Conservation (phyloP, 2,329 filamentous ascomycete genomes). For the Hypoxylon sp. region DNA sequence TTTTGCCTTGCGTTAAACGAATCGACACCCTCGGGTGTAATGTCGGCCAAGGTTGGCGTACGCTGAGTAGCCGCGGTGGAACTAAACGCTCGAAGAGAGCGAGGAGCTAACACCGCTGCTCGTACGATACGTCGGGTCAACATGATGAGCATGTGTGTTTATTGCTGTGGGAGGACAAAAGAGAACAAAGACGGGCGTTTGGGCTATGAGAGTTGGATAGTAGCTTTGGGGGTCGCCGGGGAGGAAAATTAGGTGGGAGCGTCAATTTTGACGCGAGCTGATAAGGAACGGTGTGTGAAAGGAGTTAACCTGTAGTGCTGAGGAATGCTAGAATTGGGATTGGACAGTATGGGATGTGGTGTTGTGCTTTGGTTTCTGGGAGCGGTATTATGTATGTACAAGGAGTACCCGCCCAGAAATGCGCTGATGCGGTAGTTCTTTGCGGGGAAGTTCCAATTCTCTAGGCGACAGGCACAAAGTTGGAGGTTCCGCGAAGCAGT, state of each 20-base stretch:
- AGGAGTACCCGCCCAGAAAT: slow-evolving; percentile 27
- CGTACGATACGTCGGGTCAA: slow-evolving; percentile 67
- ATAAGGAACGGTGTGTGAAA: slow-evolving; percentile 9
- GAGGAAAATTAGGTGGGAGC: slow-evolving; percentile 2
- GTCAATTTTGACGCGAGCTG: slow-evolving; percentile 35
- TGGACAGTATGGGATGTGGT: slow-evolving; percentile 22
- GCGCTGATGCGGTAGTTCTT: slow-evolving; percentile 16
- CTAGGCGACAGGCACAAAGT: slow-evolving; percentile 12
- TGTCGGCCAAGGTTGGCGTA: slow-evolving; percentile 87
- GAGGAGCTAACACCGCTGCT: slow-evolving; percentile 61
- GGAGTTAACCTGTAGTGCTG: slow-evolving; percentile 22
- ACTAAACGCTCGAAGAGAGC: slow-evolving; percentile 70
- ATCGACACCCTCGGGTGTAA: slow-evolving; percentile 78
- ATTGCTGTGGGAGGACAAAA: slow-evolving; percentile 3
- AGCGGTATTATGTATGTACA: slow-evolving; percentile 22
- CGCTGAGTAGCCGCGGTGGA: slow-evolving; percentile 65
- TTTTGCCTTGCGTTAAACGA: slow-evolving; percentile 88
- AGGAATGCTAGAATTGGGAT: slow-evolving; percentile 34
- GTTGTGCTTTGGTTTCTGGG: slow-evolving; percentile 17
- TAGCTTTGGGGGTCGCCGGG: background rate
- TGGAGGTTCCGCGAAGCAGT: slow-evolving; percentile 37
- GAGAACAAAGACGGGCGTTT: slow-evolving; percentile 22
- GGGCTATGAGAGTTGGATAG: slow-evolving; percentile 12
- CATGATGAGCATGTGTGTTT: slow-evolving; percentile 60
- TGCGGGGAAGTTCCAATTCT: slow-evolving; percentile 35